Evolutionary conservation across 306 rosid species (phyloP).

Genomic region (Cyamopsis tetragonoloba): DNA sequence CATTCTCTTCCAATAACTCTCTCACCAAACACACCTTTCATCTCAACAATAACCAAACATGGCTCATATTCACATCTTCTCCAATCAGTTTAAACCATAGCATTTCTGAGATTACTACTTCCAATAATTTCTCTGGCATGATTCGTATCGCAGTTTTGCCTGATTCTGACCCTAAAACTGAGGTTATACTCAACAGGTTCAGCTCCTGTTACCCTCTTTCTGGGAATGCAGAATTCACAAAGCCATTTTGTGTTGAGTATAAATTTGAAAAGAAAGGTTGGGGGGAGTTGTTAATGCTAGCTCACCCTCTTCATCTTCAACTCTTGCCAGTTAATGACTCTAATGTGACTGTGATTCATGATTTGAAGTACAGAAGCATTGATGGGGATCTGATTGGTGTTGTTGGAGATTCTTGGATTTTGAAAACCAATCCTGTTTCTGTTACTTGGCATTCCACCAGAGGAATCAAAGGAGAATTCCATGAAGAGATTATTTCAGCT

Average conservation of each 20-base stretch:
- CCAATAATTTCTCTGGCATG: conserved; percentile 54
- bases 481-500: conserved; percentile 50
- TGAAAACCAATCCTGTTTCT: conserved; percentile 57
- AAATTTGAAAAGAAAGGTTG: conserved; percentile 68
- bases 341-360: conserved; percentile 43
- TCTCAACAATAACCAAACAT: conserved; percentile 73
- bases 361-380: conserved; percentile 64
- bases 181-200: conserved; percentile 49
- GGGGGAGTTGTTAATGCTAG: conserved; percentile 78
- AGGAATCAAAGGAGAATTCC: conserved; percentile 52
- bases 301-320: conserved; percentile 81
- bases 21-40: conserved; percentile 57
- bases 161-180: conserved; percentile 38
- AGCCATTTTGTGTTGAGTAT: conserved; percentile 58
- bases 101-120: conserved; percentile 42
- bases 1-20: conserved; percentile 41
- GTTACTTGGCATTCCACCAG: conserved; percentile 71
- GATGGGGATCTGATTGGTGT: conserved; percentile 91
- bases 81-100: conserved; percentile 39
- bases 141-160: conserved; percentile 59
- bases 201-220: conserved; percentile 70
- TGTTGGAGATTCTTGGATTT: conserved; percentile 74
- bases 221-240: conserved; percentile 50
- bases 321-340: conserved; percentile 37
- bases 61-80: conserved; percentile 68